Base-by-base conservation (phyloP, 1,139 yeast genomes). In the Tardiomyces depauwii region DNA sequence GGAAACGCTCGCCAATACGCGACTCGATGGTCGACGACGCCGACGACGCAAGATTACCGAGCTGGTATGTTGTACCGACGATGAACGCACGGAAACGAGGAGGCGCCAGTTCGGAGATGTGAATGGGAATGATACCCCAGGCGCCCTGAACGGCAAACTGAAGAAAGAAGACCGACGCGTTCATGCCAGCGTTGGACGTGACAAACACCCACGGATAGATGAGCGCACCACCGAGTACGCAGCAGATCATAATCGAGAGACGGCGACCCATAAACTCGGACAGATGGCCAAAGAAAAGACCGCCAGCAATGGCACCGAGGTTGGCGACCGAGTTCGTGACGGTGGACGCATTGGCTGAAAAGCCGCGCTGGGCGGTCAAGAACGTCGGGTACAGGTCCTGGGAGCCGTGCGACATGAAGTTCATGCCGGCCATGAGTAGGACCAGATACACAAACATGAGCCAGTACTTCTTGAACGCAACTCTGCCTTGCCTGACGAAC, bases 71-170 rank as follows among this genome's bases (percentile, higher is more conserved):
- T 45, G 78, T 74, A 60, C 95, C 95, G 43, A 77, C 78, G 45
- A 82, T 80, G 54, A 83, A 79, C 2, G 89, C 72, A 61, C 84
- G 74, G 66, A 80, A 81, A 54, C 81, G 80, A 21, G 89, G 91
- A 42, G 82, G 82, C n/a, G 91, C 76, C 52, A 85, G 71, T 64
- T 84, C 94, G 1, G 85, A 72, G 45, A 84, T 69, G 62, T 83
- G 87, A 52, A 82, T 76, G 46, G 95, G 95, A 53, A 82, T 74
- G 42, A 83, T 84, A 55, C 94, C 93, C 88, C 94, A 86, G 16
- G 87, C 83, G 53, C 95, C 95, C 65, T 84, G 94, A 44, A 85
- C 91, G 54, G 79, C 79, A 58, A 80, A 78, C 64, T 86, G 95
- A 56, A 85, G 66, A 68, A 82, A 83, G 65, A 84, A 85, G 1